Percentiles rank a stretch among this genome's conserved stretches.
Conservation (phyloP, 805 yeast genomes). For the Ogataea kodamae region DNA sequence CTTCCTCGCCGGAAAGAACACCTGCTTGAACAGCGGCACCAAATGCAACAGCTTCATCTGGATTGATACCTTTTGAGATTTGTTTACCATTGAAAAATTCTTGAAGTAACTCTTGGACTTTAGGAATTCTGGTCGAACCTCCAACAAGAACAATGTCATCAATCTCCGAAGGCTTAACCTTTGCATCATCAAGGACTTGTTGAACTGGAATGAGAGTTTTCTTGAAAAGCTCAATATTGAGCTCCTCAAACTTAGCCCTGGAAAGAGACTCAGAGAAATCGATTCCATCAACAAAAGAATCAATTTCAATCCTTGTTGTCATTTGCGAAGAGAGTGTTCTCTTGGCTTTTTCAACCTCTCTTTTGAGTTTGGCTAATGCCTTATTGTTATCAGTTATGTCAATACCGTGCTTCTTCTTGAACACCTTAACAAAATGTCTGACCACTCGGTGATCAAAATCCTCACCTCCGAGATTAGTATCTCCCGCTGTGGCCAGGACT, state of each 20-base stretch:
- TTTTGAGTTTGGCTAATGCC: slow-evolving; percentile 89
- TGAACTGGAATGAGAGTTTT: slow-evolving; percentile 95
- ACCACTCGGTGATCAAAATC: slow-evolving; percentile 79
- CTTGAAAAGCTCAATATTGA: slow-evolving; percentile 88
- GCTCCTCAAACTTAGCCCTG: slow-evolving; percentile 97
- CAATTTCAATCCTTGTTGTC: slow-evolving; percentile 94
- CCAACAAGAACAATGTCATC: slow-evolving; percentile 97
- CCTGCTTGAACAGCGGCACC: slow-evolving; percentile 99
- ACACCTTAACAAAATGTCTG: slow-evolving; percentile 79
- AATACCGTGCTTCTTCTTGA: slow-evolving; percentile 88
- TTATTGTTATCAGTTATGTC: slow-evolving; percentile 79
- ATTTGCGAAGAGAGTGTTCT: slow-evolving; percentile 93
- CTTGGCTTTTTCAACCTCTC: slow-evolving; percentile 98
- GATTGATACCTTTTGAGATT: slow-evolving; percentile 96
- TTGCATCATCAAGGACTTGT: slow-evolving; percentile 91
- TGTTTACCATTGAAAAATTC: slow-evolving; percentile 90
- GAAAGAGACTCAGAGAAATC: slow-evolving; percentile 94
- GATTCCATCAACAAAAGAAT: slow-evolving; percentile 89
- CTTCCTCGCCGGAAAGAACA: slow-evolving; percentile 92
- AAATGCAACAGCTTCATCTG: slow-evolving; percentile 99
- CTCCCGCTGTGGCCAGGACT: slow-evolving; percentile 79
- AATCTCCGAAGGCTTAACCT: slow-evolving; percentile 78
- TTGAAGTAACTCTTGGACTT: slow-evolving; percentile 91
- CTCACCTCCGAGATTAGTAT: slow-evolving; percentile 83
- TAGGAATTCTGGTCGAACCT: slow-evolving; percentile 99